Evolutionary conservation across 257 asterid genomes (phyloP), one percentile per base, ranked within the genome.

Genomic region (Salvia miltiorrhiza): DNA sequence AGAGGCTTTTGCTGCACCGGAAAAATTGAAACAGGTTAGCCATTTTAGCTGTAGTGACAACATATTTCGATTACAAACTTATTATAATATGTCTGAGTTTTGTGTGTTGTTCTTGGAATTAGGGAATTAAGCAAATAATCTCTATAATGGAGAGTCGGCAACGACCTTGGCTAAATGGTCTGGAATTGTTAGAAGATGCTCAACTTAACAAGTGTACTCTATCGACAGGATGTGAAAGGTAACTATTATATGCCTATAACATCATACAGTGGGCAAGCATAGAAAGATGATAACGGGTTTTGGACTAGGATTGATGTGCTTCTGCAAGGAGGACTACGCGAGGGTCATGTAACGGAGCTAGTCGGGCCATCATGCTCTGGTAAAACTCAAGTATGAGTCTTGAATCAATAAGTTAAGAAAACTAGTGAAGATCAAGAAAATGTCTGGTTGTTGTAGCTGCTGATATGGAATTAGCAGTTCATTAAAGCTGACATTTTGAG

Each of bases 321-420:
- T 78, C 88, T 92, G 66, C 83, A 77, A 62, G 96, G 97, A 50
- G 98, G 98, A 65, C 62, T 92, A 13, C 80, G 63, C 19, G 79
- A 69, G 61, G 97, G 97, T 50, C 84, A 86, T 69, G 83, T 92
- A 43, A 86, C 86, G 1, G 98, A 92, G 87, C 82, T 92, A 70
- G 97, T 90, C 60, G 97, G 98, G 62, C 90, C 93, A 59, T 87
- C 98, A 49, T 86, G 95, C 69, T 92, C 97, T 26, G 84, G 97
- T 73, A 92, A 92, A 88, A 92, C 98, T 69, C 98, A 90, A 83
- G 98, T 90, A 86, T 5, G 80, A 30, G 55, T 67, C 48, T 63
- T 60, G 35, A 63, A 32, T 55, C 17, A 60, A 56, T 39, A 57
- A 60, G 48, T 28, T 49, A 40, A 64, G 14, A 39, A 7, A 37